phyloP scores from a whole-genome alignment of 2,329 filamentous ascomycete genomes.

The Emmonsiellopsis sp. region DNA sequence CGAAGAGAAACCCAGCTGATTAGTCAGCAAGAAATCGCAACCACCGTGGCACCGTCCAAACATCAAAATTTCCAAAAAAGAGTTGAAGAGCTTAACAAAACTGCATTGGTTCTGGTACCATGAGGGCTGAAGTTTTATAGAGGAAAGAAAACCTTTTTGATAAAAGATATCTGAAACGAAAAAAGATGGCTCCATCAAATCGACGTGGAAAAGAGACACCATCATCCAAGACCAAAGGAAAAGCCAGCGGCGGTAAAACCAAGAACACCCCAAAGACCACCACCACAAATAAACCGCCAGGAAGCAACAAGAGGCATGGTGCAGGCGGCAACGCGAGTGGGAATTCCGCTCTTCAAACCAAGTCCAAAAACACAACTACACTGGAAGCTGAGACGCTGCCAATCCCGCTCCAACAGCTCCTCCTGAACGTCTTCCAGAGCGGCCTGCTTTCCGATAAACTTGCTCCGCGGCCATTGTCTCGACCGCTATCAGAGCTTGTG shows the following conservation, averaged over 20 bases:
- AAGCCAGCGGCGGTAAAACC: neutral
- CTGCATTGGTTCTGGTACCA: too few relatives aligned
- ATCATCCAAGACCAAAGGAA: neutral
- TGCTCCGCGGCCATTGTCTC: slow-evolving; percentile 26
- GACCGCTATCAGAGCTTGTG: slow-evolving; percentile 46
- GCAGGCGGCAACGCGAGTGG: too few relatives aligned
- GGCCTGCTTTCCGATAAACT: slow-evolving; percentile 40
- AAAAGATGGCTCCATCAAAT: slow-evolving; percentile 1
- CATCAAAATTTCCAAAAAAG: too few relatives aligned
- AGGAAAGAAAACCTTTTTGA: too few relatives aligned
- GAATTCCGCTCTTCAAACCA: neutral
- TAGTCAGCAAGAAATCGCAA: too few relatives aligned
- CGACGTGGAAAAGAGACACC: neutral
- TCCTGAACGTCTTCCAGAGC: slow-evolving; percentile 63
- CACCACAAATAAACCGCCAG: neutral
- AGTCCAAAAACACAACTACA: neutral
- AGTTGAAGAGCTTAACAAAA: too few relatives aligned
- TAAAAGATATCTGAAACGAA: neutral
- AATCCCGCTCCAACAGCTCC: slow-evolving; percentile 53
- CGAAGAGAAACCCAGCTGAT: too few relatives aligned
- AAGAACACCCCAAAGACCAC: neutral
- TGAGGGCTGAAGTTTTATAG: too few relatives aligned
- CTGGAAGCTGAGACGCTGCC: slow-evolving; percentile 26
- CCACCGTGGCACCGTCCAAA: too few relatives aligned
- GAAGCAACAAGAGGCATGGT: neutral